Evolutionary conservation across 768 basidiomycete genomes (phyloP).

Genomic region (Boletus insuetus): DNA sequence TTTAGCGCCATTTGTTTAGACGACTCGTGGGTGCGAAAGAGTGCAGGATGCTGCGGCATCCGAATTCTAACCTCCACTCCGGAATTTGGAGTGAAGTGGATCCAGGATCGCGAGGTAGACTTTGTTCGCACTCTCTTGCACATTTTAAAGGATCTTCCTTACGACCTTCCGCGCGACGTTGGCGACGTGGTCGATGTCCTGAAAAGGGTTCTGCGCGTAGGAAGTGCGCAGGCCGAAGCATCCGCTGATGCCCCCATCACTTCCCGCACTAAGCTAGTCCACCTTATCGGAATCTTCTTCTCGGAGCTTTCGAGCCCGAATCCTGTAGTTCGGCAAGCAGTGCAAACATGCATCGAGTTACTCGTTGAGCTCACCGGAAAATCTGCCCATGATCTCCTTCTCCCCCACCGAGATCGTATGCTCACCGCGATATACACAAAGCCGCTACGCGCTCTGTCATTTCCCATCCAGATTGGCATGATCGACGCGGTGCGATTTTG

Average conservation of each 20-base stretch:
- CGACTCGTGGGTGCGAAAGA: constrained; percentile 86
- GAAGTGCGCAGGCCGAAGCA: constrained; percentile 49
- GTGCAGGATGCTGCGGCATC: constrained; percentile 86
- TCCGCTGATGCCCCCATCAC: constrained; percentile 40
- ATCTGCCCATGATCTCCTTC: constrained; percentile 74
- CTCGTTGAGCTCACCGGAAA: constrained; percentile 72
- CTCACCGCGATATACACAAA: constrained; percentile 92
- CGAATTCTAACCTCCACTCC: constrained; percentile 72
- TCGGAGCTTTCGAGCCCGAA: constrained; percentile 88
- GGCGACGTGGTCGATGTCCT: constrained; percentile 79
- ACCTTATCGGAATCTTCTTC: constrained; percentile 79
- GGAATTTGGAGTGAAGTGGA: constrained; percentile 72
- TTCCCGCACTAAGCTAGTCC: constrained; percentile 56
- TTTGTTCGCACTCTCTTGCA: constrained; percentile 87
- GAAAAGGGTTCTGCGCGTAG: constrained; percentile 58
- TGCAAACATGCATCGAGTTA: constrained; percentile 76
- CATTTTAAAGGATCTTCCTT: constrained; percentile 91
- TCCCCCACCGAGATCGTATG: constrained; percentile 84
- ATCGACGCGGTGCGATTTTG: constrained; percentile 96
- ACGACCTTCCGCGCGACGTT: constrained; percentile 81
- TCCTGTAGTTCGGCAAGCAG: constrained; percentile 77
- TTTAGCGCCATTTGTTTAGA: constrained; percentile 88
- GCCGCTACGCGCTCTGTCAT: constrained; percentile 90
- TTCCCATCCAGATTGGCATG: constrained; percentile 95
- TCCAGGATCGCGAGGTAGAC: constrained; percentile 84